Evolutionary conservation across 805 yeast genomes (phyloP).

Genomic region (Tetrapisispora nanseiensis): DNA sequence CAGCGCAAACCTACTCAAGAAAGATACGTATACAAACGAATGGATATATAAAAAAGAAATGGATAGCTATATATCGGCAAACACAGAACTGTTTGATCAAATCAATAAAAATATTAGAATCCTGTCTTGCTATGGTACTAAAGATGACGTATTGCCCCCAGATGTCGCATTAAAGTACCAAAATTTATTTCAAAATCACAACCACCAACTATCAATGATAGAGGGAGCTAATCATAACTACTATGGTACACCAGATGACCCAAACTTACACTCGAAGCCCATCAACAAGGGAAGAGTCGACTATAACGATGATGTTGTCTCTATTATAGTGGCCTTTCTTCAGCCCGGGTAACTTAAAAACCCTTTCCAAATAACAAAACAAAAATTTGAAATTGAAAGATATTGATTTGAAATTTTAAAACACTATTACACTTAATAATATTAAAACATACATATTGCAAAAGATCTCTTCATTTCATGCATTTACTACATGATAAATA

Average conservation of each 20-base stretch:
- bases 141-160: slow-evolving; percentile 57
- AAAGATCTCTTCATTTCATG: too few species aligned
- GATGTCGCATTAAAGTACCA: slow-evolving; percentile 53
- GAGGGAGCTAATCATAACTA: slow-evolving; percentile 75
- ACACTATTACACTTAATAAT: too few species aligned
- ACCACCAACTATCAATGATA: slow-evolving; percentile 50
- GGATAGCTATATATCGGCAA: slow-evolving; percentile 38
- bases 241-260: slow-evolving; percentile 41
- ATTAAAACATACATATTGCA: too few species aligned
- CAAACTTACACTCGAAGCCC: slow-evolving; percentile 35
- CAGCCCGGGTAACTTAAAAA: background rate
- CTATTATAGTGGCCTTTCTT: background rate
- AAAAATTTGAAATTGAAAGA: background rate
- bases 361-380: background rate
- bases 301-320: slow-evolving; percentile 26
- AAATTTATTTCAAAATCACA: slow-evolving; percentile 38
- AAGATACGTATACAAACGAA: slow-evolving; percentile 38
- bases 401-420: background rate
- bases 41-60: slow-evolving; percentile 44
- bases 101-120: slow-evolving; percentile 43
- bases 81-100: slow-evolving; percentile 33
- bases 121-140: slow-evolving; percentile 59
- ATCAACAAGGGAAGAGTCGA: slow-evolving; percentile 41
- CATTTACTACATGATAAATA: too few species aligned
- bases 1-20: slow-evolving; percentile 33